A percentile compares a stretch with the other conserved stretches of the same genome.
Evolutionary conservation across 768 basidiomycete species (phyloP).

Genomic region (Rhizopogon salebrosus): DNA sequence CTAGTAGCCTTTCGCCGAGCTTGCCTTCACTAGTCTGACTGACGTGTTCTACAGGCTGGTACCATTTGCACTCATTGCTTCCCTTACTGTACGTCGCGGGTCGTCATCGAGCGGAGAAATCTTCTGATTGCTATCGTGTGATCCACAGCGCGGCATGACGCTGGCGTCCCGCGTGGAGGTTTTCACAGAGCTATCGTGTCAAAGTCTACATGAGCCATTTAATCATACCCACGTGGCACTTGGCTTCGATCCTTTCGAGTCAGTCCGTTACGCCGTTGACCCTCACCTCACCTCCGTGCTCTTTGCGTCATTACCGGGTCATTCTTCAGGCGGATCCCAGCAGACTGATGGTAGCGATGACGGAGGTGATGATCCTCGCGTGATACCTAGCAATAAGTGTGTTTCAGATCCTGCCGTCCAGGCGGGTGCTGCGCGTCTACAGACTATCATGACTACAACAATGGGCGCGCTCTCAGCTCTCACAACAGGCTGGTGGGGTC

Average conservation of each 20-base stretch:
- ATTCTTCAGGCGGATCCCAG: conserved; percentile 11
- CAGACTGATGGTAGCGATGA: conserved; percentile 19
- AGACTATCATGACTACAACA: conserved; percentile 68
- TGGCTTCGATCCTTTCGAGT: neutral
- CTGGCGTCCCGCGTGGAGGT: conserved; percentile 76
- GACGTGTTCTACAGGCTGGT: conserved; percentile 47
- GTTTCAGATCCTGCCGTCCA: conserved; percentile 52
- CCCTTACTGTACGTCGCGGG: conserved; percentile 52
- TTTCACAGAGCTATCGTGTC: conserved; percentile 73
- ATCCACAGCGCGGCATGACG: conserved; percentile 67
- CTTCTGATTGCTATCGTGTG: conserved; percentile 5
- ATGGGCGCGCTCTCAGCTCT: conserved; percentile 79
- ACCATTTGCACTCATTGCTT: conserved; percentile 61
- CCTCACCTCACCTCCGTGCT: conserved; percentile 8
- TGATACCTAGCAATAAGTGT: conserved; percentile 33
- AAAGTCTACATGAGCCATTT: conserved; percentile 43
- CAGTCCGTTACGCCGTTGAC: conserved; percentile 5
- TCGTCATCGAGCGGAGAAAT: neutral
- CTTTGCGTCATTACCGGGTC: conserved; percentile 6
- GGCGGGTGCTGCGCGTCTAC: conserved; percentile 66
- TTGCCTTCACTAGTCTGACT: neutral
- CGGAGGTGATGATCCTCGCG: conserved; percentile 34
- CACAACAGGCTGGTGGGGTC: conserved; percentile 86
- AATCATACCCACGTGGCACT: conserved; percentile 26
- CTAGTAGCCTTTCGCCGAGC: conserved; percentile 11